Evolutionary conservation across 2,329 filamentous ascomycete species (phyloP).

Genomic region (Venturia nashicola): DNA sequence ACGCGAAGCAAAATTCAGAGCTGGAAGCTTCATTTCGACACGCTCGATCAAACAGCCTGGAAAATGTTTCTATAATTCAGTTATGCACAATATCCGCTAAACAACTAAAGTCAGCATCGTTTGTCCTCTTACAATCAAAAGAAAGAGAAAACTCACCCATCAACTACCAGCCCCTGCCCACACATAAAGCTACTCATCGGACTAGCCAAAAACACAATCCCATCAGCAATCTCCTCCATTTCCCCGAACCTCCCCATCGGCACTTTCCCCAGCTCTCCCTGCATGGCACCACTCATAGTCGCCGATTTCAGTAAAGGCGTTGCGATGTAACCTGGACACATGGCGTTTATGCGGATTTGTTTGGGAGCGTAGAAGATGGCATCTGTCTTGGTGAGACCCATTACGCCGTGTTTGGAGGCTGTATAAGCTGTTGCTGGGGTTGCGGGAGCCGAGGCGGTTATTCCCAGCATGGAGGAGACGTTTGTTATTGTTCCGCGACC

Average conservation of each 20-base stretch:
- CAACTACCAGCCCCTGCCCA: conserved; percentile 34
- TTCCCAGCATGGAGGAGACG: conserved; percentile 39
- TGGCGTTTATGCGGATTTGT: conserved; percentile 47
- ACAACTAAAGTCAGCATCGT: background rate
- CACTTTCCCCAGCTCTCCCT: conserved; percentile 30
- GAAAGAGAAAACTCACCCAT: conserved; percentile 22
- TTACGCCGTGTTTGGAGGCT: conserved; percentile 41
- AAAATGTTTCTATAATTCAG: background rate
- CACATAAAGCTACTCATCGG: conserved; percentile 42
- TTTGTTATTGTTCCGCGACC: conserved; percentile 44
- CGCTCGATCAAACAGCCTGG: too few species aligned
- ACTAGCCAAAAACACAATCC: conserved; percentile 39
- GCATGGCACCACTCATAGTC: conserved; percentile 19
- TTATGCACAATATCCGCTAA: background rate
- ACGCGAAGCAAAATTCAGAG: too few species aligned
- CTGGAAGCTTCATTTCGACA: background rate
- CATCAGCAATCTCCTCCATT: conserved; percentile 43
- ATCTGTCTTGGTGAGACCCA: conserved; percentile 43
- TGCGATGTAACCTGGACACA: conserved; percentile 41
- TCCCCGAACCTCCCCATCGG: conserved; percentile 35
- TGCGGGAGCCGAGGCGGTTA: conserved; percentile 27
- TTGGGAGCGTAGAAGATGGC: conserved; percentile 38
- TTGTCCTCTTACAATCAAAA: background rate
- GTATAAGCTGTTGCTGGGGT: conserved; percentile 36
- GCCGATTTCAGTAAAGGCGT: conserved; percentile 27